Conservation (phyloP, 331 rosid genomes). For the Spiraea crenata region DNA sequence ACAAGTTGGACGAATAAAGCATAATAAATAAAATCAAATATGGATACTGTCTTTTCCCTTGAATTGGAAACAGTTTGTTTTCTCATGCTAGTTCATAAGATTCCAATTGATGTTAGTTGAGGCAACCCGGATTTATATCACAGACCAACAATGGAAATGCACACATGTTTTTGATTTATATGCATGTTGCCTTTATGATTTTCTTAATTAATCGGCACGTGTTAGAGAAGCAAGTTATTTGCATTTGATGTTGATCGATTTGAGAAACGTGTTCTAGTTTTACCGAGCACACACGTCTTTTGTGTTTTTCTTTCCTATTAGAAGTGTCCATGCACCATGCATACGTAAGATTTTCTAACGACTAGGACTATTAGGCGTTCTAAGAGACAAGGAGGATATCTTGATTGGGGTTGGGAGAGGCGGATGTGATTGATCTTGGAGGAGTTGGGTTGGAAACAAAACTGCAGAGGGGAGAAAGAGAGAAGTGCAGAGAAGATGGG, state of each 20-base stretch:
- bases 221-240: background rate
- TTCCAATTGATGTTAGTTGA: background rate
- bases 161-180: background rate
- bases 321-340: slow-evolving; percentile 7
- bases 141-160: background rate
- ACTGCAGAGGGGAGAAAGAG: background rate
- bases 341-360: no score
- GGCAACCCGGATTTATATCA: background rate
- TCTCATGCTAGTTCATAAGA: background rate
- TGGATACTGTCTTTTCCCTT: slow-evolving; percentile 4
- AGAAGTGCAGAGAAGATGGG: background rate
- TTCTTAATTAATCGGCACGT: background rate
- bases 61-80: background rate
- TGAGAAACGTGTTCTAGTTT: background rate
- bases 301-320: background rate
- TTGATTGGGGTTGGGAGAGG: background rate
- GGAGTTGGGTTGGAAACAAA: background rate
- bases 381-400: background rate
- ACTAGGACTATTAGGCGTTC: background rate
- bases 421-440: background rate
- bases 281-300: background rate
- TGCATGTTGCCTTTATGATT: background rate
- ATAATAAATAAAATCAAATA: background rate
- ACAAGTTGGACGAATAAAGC: slow-evolving; percentile 16
- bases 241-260: background rate